Evolutionary conservation across 768 basidiomycete species (phyloP).

Genomic region (Rhizopogon vesiculosus): DNA sequence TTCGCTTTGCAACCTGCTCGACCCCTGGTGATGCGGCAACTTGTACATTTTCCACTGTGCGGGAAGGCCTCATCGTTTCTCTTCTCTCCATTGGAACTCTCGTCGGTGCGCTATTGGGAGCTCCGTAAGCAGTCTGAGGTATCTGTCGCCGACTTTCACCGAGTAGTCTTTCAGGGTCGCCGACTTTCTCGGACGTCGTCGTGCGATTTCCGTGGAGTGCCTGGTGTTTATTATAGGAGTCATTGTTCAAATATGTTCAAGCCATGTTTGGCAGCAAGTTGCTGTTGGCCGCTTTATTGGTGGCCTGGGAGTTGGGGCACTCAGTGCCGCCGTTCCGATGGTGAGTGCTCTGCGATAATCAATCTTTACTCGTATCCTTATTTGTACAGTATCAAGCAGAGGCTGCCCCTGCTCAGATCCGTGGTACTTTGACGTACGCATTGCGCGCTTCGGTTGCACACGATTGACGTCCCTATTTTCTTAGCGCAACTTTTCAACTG

Average conservation of each 20-base stretch:
- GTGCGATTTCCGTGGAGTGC: constrained; percentile 63
- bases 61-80: constrained; percentile 65
- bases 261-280: constrained; percentile 58
- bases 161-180: constrained; percentile 37
- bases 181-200: constrained; percentile 60
- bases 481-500: constrained; percentile 48
- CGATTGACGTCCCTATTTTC: neutral
- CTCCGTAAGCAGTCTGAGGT: constrained; percentile 40
- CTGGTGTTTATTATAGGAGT: constrained; percentile 55
- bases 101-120: constrained; percentile 56
- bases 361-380: constrained; percentile 4
- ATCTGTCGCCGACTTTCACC: neutral
- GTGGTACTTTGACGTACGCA: constrained; percentile 53
- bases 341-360: constrained; percentile 19
- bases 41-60: constrained; percentile 51
- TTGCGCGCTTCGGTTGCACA: constrained; percentile 1
- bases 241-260: constrained; percentile 51
- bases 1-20: constrained; percentile 54
- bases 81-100: constrained; percentile 69
- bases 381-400: constrained; percentile 57
- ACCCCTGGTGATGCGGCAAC: constrained; percentile 32
- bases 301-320: constrained; percentile 64
- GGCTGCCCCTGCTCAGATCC: constrained; percentile 65
- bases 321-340: constrained; percentile 66
- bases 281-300: constrained; percentile 61